Percentiles rank a stretch among this genome's conserved stretches.
Conservation (phyloP, 768 basidiomycete species). For the Russula griseocarnosa region DNA sequence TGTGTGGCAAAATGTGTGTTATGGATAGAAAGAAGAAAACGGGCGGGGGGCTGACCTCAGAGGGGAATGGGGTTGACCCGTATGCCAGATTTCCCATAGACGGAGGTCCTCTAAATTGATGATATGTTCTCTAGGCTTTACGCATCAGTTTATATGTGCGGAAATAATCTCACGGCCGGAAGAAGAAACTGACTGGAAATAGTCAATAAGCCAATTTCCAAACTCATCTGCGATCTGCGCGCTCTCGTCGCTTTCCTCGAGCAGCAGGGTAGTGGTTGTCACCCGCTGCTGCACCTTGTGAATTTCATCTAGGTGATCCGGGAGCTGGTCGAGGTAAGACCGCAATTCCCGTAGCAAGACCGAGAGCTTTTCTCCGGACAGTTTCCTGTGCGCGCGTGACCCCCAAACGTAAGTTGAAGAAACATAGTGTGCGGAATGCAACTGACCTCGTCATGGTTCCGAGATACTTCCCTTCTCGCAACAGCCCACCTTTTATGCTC, state of each 20-base stretch:
- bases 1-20: neutral
- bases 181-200: constrained; percentile 19
- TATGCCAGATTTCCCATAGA: constrained; percentile 75
- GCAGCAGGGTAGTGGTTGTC: neutral
- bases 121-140: constrained; percentile 39
- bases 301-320: constrained; percentile 8
- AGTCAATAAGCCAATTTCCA: constrained; percentile 46
- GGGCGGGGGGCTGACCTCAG: constrained; percentile 46
- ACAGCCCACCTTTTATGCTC: constrained; percentile 44
- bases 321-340: constrained; percentile 37
- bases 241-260: constrained; percentile 12
- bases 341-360: constrained; percentile 43
- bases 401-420: neutral
- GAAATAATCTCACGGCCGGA: constrained; percentile 3
- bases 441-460: constrained; percentile 49
- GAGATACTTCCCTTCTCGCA: constrained; percentile 44
- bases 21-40: neutral
- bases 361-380: constrained; percentile 36
- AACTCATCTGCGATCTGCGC: constrained; percentile 33
- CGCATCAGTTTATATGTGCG: neutral
- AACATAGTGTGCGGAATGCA: neutral
- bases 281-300: constrained; percentile 5
- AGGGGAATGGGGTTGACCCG: constrained; percentile 57
- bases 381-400: constrained; percentile 38
- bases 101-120: constrained; percentile 46